Conservation (phyloP, 164 flowering plant species). For the Umbellularia californica region DNA sequence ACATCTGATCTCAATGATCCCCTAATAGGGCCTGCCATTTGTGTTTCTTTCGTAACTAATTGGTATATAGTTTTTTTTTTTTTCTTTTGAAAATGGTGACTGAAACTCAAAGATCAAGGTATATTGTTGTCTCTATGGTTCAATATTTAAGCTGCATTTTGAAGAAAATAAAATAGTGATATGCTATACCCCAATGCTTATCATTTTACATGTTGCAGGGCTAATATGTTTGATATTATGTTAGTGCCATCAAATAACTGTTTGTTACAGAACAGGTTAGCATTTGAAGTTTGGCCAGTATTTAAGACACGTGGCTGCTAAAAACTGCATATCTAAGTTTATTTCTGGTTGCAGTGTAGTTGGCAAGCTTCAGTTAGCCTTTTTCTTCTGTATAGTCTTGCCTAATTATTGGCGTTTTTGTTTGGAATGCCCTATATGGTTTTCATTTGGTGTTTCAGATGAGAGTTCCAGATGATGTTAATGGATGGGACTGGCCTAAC, state of each 20-base stretch:
- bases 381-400: constrained; percentile 26
- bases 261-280: background rate
- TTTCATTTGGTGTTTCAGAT: constrained; percentile 68
- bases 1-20: too few species aligned
- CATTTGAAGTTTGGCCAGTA: background rate
- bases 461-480: constrained; percentile 57
- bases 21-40: too few species aligned
- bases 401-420: constrained; percentile 35
- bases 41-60: too few species aligned
- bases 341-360: constrained; percentile 3
- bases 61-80: too few species aligned
- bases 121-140: too few species aligned
- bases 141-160: too few species aligned
- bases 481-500: constrained; percentile 78
- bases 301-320: background rate
- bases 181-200: too few species aligned
- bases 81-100: too few species aligned
- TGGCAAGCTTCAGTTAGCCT: constrained; percentile 4
- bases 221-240: background rate
- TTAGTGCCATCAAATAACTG: background rate
- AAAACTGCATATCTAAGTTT: background rate
- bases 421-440: constrained; percentile 39
- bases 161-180: too few species aligned
- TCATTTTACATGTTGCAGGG: background rate
- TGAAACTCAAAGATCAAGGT: too few species aligned